Percentiles rank a stretch among this genome's conserved stretches.
Conservation (phyloP, 1,139 yeast species). For the Debaryomyces subglobosus region DNA sequence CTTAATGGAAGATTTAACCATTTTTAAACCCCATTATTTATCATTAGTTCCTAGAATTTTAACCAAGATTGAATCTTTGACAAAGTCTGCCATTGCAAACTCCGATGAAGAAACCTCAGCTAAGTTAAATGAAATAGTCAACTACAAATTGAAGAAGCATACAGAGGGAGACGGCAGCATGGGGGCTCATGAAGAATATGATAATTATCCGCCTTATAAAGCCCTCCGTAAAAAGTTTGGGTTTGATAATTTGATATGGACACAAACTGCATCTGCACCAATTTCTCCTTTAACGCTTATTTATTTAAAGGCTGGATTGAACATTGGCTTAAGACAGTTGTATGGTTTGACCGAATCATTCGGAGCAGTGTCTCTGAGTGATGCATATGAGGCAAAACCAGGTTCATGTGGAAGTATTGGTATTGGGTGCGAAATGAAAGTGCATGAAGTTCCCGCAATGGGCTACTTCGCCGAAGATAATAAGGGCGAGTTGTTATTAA, state of each 20-base stretch:
- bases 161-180: slow-evolving; percentile 29
- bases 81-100: slow-evolving; percentile 47
- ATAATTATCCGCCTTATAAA: slow-evolving; percentile 11
- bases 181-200: slow-evolving; percentile 27
- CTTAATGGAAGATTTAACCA: slow-evolving; percentile 40
- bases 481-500: slow-evolving; percentile 43
- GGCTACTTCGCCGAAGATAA: slow-evolving; percentile 32
- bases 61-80: slow-evolving; percentile 46
- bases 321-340: slow-evolving; percentile 45
- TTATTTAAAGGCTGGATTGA: slow-evolving; percentile 43
- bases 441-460: slow-evolving; percentile 44
- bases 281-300: slow-evolving; percentile 43
- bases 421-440: slow-evolving; percentile 38
- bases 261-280: slow-evolving; percentile 49
- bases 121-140: slow-evolving; percentile 31
- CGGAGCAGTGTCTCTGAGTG: slow-evolving; percentile 43
- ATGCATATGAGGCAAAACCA: slow-evolving; percentile 37
- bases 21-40: slow-evolving; percentile 38
- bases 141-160: slow-evolving; percentile 36
- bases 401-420: slow-evolving; percentile 46
- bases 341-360: slow-evolving; percentile 52
- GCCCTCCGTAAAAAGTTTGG: slow-evolving; percentile 27
- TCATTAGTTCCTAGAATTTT: slow-evolving; percentile 44
- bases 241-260: slow-evolving; percentile 28
- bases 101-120: slow-evolving; percentile 40